Evolutionary conservation across 768 basidiomycete species (phyloP).

Genomic region (Pleurotus pulmonarius): DNA sequence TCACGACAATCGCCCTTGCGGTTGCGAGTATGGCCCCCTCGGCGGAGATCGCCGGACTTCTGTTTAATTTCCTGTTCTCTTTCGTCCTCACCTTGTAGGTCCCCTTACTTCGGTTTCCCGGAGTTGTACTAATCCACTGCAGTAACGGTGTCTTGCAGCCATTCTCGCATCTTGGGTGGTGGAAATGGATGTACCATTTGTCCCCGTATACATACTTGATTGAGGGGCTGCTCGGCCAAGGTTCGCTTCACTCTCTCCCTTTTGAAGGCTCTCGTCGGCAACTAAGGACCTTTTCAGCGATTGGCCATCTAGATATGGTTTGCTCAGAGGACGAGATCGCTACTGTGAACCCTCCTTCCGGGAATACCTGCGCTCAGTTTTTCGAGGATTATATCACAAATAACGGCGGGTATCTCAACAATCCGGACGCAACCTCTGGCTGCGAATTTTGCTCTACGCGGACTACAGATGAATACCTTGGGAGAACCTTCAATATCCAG

Average conservation of each 20-base stretch:
- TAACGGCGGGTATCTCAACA: slow-evolving; percentile 54
- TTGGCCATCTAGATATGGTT: slow-evolving; percentile 36
- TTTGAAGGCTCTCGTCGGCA: slow-evolving; percentile 19
- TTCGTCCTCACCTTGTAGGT: slow-evolving; percentile 44
- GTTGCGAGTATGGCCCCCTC: slow-evolving; percentile 45
- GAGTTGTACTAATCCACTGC: not conserved
- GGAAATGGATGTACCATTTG: slow-evolving; percentile 49
- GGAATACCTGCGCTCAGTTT: slow-evolving; percentile 50
- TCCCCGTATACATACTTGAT: slow-evolving; percentile 43
- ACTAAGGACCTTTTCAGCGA: slow-evolving; percentile 19
- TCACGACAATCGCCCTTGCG: slow-evolving; percentile 36
- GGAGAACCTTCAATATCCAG: slow-evolving; percentile 46
- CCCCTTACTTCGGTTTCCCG: not conserved
- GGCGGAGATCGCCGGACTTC: slow-evolving; percentile 39
- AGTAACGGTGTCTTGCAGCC: slow-evolving; percentile 50
- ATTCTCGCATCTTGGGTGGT: slow-evolving; percentile 38
- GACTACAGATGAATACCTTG: slow-evolving; percentile 59
- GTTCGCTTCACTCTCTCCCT: slow-evolving; percentile 21
- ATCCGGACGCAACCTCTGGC: slow-evolving; percentile 44
- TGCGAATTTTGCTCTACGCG: slow-evolving; percentile 59
- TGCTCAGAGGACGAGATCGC: slow-evolving; percentile 56
- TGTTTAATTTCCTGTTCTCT: slow-evolving; percentile 40
- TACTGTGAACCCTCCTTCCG: slow-evolving; percentile 46
- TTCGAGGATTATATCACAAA: slow-evolving; percentile 43
- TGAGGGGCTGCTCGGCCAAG: slow-evolving; percentile 22